Conservation (phyloP, 495 filamentous ascomycete species). For the Neurospora tetraspora region DNA sequence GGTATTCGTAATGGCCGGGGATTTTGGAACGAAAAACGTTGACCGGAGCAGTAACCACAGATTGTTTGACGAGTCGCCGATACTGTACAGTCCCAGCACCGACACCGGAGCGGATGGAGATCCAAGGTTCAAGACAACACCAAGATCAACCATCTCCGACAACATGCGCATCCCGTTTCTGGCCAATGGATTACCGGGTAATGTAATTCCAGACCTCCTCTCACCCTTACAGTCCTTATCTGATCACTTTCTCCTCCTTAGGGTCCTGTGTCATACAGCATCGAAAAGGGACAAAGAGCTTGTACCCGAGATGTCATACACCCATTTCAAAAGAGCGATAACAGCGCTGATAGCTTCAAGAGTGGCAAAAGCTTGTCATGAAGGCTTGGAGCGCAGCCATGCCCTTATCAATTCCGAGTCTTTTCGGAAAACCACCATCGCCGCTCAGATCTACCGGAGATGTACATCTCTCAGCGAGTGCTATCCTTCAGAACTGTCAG, state of each 20-base stretch:
- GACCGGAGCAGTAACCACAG: background rate
- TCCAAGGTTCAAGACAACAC: background rate
- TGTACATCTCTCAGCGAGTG: background rate
- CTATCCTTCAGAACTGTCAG: background rate
- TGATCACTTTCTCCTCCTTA: background rate
- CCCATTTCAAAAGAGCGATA: background rate
- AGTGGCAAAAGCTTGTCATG: background rate
- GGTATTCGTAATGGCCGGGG: background rate
- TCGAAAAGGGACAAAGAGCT: too few relatives aligned
- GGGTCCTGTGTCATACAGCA: background rate
- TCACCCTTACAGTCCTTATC: background rate
- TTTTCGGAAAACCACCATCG: background rate
- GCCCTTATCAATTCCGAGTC: background rate
- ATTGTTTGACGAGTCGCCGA: background rate
- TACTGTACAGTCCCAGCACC: background rate
- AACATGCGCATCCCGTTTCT: background rate
- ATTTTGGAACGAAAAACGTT: background rate
- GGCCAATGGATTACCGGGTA: background rate
- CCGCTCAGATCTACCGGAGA: background rate
- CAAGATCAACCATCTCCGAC: background rate
- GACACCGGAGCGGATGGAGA: background rate
- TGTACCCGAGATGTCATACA: background rate
- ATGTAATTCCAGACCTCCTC: background rate
- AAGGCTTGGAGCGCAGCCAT: background rate
- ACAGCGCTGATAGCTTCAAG: background rate